Evolutionary conservation across 2,329 filamentous ascomycete species (phyloP), one percentile per base, ranked within the genome.

Genomic region (Atkinsonella hypoxylon): DNA sequence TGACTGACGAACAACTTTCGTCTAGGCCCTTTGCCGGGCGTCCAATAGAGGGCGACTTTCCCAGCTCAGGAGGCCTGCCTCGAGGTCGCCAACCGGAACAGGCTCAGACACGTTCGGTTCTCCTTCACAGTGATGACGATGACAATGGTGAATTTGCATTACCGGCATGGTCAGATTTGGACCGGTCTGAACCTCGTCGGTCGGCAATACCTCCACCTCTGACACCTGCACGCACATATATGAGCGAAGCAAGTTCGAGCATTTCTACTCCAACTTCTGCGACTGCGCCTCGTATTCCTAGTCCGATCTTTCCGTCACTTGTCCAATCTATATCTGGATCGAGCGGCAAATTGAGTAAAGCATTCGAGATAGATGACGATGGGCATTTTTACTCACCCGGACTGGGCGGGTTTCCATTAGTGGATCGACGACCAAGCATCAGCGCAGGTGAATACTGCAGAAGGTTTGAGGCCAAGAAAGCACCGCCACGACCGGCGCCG

Each of bases 161-260:
- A 1, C 45, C 48, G 6, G 26, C 44, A n/a, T 57, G 54, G 54
- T 48, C 53, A n/a, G 48, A 59, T 43, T 60, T 66, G 40, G 61
- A 64, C 45, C 54, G 54, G 2, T 53, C 55, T 1, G 57, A 63
- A 22, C 58, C 60, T 1, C 63, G 66, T 45, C 58, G 58, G 32
- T 67, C 67, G 0, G 66, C 67, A 15, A 59, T 69, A 30, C 64
- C 65, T 0, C 58, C 65, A 13, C 67, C 67, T 15, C 62, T 69
- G 7, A 61, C 61, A 1, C 63, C 64, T 3, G 55, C 44, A n/a
- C 51, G 51, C 15, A 43, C 42, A 11, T 15, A 39, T 8, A 26
- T 45, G 10, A 55, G 39, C 10, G 53, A 45, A 11, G 47, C 52
- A 4, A 43, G 41, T 13, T 2, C 47, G 3, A 54, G 54, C n/a